Conservation (phyloP, 371 early-diverging fungal genomes). For the Entomophthora muscae region DNA sequence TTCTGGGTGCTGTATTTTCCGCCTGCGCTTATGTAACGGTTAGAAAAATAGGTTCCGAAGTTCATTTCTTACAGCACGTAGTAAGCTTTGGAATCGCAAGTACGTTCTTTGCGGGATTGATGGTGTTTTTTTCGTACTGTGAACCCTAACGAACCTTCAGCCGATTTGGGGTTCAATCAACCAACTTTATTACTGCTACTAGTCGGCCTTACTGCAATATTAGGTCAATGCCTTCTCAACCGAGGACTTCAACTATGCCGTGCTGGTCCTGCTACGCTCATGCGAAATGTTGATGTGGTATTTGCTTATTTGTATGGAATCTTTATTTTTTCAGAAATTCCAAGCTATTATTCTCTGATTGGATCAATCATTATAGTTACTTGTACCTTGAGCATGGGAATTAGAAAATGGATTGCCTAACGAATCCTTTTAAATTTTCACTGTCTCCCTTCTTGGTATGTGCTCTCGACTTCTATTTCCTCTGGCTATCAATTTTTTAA, state of each 20-base stretch:
- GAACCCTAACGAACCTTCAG: neutral
- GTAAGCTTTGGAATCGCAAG: conserved; percentile 50
- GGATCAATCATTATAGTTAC: conserved; percentile 48
- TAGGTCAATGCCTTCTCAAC: conserved; percentile 58
- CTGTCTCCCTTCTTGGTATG: no score
- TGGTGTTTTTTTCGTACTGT: no score
- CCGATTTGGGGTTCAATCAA: neutral
- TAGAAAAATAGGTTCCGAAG: conserved; percentile 40
- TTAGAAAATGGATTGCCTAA: conserved; percentile 30
- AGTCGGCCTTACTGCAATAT: conserved; percentile 25
- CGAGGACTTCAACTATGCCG: conserved; percentile 55
- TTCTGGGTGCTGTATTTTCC: conserved; percentile 7
- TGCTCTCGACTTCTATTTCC: no score
- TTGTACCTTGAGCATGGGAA: conserved; percentile 41
- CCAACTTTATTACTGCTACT: conserved; percentile 1
- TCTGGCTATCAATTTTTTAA: no score
- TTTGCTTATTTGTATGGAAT: conserved; percentile 61
- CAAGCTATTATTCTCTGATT: conserved; percentile 25
- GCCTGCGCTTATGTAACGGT: conserved; percentile 52
- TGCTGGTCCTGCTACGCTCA: conserved; percentile 54
- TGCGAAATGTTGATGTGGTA: conserved; percentile 67
- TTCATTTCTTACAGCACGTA: conserved; percentile 54
- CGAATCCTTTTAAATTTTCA: no score
- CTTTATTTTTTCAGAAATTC: conserved; percentile 41
- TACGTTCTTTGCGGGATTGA: conserved; percentile 16